Percentiles rank a stretch among this genome's conserved stretches.
These are phyloP conservation scores for Phytophthora pini DNA, from an alignment of 352 stramenopile species.

Conservation along the genomic window DNA sequence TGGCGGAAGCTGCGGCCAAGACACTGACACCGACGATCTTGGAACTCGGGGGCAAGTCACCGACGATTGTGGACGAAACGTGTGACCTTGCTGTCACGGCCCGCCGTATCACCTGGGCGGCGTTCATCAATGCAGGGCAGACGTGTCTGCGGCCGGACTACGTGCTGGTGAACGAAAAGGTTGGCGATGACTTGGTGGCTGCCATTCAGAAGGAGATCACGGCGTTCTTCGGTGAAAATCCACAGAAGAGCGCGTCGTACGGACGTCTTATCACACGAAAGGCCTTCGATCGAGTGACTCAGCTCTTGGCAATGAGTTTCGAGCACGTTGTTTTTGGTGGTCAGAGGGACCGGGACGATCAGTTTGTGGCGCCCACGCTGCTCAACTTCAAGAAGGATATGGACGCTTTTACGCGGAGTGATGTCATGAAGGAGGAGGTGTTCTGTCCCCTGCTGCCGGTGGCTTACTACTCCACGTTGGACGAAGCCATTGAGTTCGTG, in stretches of 20 bases:
- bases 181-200: conserved; percentile 64
- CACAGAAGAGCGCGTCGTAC: conserved; percentile 49
- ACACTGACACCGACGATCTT: conserved; percentile 94
- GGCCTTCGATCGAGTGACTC: conserved; percentile 54
- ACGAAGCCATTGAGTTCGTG: conserved; percentile 54
- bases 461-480: conserved; percentile 69
- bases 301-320: conserved; percentile 66
- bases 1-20: conserved; percentile 91
- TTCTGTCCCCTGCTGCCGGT: conserved; percentile 96
- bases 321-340: conserved; percentile 67
- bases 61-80: conserved; percentile 82
- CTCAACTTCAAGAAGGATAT: conserved; percentile 86
- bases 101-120: conserved; percentile 83
- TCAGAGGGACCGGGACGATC: conserved; percentile 64
- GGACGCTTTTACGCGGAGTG: conserved; percentile 53
- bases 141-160: conserved; percentile 96
- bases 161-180: conserved; percentile 83
- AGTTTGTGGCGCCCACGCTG: conserved; percentile 89
- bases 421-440: conserved; percentile 93
- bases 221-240: conserved; percentile 66
- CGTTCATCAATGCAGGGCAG: conserved; percentile 93
- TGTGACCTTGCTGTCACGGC: conserved; percentile 63
- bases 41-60: conserved; percentile 95
- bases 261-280: conserved; percentile 75
- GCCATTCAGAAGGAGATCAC: conserved; percentile 44